Base-by-base conservation (phyloP, 202 grass and related monocot species). In the Sporobolus alterniflorus region DNA sequence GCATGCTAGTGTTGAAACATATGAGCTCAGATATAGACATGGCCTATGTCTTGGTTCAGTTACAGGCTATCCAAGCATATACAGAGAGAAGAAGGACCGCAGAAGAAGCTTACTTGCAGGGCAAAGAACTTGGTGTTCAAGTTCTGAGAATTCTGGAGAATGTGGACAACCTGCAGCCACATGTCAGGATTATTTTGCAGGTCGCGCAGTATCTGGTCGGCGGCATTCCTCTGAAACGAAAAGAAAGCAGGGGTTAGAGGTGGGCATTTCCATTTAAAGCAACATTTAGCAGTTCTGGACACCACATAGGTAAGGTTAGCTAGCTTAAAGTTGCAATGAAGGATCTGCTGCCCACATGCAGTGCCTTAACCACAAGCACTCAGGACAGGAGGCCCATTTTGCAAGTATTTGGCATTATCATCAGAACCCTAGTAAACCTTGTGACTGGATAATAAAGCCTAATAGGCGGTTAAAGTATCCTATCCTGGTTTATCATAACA, bases 111-210 rank as follows among this genome's bases (percentile, higher is more conserved):
- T 89, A 99, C 96, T 90, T 99, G 96, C 29, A 99, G 91, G n/a
- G 93, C 93, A 78, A 96, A 99, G 80, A 99, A 99, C 57, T 99
- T 99, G 71, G 96, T 96, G 85, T 99, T 99, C 62, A 99, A 79
- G 82, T 91, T 94, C 71, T 96, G 93, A 3, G 96, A 96, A 69
- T 99, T 94, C 74, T 96, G 93, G 65, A 99, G 80, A 83, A 99
- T 96, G 85, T 99, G 93, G 33, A 99, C 96, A 13, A 99, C 96
- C 85, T 99, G 96, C 39, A 99, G 79, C 96, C 96, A 99, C 83
- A 89, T 94, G 75, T 99, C 96, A 1, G 89, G 93, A 65, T 96
- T 99, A 72, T 96, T 99, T 66, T 99, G 96, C 47, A 99, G 84
- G 24, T 99, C 93, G n/a, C 93, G 87, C 29, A 99, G 46, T 74